Evolutionary conservation across 2,329 filamentous ascomycete species (phyloP), one percentile per base, ranked within the genome.

Genomic region (Massarina eburnea): DNA sequence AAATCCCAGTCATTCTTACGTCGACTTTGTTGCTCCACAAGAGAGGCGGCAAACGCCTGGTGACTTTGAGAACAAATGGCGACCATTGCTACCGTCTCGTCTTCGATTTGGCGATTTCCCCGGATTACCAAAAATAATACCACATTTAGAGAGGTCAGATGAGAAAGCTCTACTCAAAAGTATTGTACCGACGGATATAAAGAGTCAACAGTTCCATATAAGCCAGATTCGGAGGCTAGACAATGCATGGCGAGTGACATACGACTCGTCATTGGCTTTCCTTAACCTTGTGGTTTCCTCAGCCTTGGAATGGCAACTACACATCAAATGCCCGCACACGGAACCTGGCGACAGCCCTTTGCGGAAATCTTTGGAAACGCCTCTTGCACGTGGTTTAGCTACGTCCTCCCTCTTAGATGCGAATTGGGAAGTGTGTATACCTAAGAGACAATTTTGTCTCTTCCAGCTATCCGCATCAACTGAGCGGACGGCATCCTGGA

Each of bases 1-100:
- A 2, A 82, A 82, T 32, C 82, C 83, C 0, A 52, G 55, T 7
- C 80, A 82, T 52, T 51, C 60, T 45, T 12, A 29, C 1, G 36
- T 45, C 5, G 21, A 41, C 4, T 46, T 33, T 0, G 26, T 54
- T 2, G 15, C 46, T 6, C 45, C 26, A 39, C 27, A 48, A 18
- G 26, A 46, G 4, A 73, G 78, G 7, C 56, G 60, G 14, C 41
- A 60, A 7, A 41, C 22, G 4, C 77, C 79, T 0, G 54, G 64
- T 18, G 58, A 67, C 0, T 82, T 83, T 54, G 67, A 75, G 21
- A 58, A 59, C 1, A 48, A 62, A 3, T 66, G 82, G 48, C 74
- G 55, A 32, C 21, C 48, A 0, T 30, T 22, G 4, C 36, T 70
- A 7, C 66, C 67, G 9, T 10, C 51, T 2, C 49, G 58, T 3